phyloP scores from a whole-genome alignment of 164 flowering plant genomes.

The Stephania japonica region DNA sequence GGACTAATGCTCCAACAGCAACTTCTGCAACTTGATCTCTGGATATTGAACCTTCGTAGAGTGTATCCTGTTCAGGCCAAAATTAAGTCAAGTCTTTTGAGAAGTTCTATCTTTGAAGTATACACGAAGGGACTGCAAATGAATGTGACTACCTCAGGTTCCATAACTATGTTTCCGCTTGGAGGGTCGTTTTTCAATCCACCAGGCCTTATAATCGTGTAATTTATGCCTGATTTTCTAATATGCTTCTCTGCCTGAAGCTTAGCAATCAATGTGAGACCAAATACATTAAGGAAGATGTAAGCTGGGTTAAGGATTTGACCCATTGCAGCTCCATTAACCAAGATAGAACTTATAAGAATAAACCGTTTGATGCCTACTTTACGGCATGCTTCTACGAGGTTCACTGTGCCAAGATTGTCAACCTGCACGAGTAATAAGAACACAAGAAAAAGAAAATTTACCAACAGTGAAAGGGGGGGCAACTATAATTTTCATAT shows the following conservation, averaged over 20 bases:
- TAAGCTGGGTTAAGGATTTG: conserved; percentile 90
- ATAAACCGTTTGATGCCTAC: conserved; percentile 62
- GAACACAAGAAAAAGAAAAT: not conserved
- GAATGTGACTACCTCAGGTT: conserved; percentile 64
- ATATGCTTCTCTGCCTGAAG: conserved; percentile 88
- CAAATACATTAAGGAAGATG: conserved; percentile 80
- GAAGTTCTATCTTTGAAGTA: not conserved
- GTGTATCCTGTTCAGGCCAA: conserved; percentile 55
- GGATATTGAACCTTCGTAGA: conserved; percentile 72
- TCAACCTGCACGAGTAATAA: conserved; percentile 55
- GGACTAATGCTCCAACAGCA: conserved; percentile 74
- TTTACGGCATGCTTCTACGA: conserved; percentile 87
- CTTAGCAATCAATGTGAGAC: conserved; percentile 82
- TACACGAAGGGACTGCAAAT: not conserved
- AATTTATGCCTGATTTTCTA: conserved; percentile 84
- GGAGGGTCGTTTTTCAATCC: conserved; percentile 92
- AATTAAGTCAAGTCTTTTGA: not conserved
- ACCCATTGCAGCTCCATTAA: conserved; percentile 98
- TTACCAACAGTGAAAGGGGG: too few relatives aligned
- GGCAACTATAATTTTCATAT: too few relatives aligned
- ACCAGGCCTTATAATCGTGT: conserved; percentile 94
- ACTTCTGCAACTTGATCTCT: conserved; percentile 96
- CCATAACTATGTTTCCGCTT: conserved; percentile 75
- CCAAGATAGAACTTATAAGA: conserved; percentile 84
- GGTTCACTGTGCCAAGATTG: conserved; percentile 87